Conservation (phyloP, 2,329 filamentous ascomycete genomes). For the Venturia carpophila region DNA sequence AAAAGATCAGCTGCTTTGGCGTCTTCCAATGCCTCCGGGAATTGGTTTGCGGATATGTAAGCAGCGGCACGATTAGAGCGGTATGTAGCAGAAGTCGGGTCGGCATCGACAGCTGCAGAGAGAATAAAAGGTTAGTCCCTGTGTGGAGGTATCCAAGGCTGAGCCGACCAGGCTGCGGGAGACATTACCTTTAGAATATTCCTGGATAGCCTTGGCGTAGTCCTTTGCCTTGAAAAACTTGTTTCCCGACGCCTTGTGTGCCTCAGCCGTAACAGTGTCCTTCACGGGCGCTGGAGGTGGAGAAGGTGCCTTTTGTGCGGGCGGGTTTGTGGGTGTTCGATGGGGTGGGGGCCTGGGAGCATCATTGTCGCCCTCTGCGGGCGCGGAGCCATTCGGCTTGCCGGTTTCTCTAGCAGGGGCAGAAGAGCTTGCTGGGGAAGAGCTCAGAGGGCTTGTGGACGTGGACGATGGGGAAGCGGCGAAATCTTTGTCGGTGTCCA, state of each 20-base stretch:
- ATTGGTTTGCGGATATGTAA: conserved; percentile 80
- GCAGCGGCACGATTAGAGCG: conserved; percentile 92
- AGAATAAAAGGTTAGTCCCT: not conserved
- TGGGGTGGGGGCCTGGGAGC: conserved; percentile 65
- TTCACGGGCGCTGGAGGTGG: conserved; percentile 35
- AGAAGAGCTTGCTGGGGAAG: conserved; percentile 39
- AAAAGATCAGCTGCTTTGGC: conserved; percentile 73
- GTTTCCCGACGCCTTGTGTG: conserved; percentile 88
- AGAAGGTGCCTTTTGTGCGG: conserved; percentile 26
- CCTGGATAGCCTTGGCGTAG: conserved; percentile 77
- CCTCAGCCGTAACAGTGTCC: conserved; percentile 60
- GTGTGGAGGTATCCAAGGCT: conserved; percentile 9
- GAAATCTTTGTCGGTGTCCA: conserved; percentile 66
- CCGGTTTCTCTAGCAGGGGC: conserved; percentile 26
- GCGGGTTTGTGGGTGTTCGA: conserved; percentile 44
- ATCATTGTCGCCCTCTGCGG: conserved; percentile 37
- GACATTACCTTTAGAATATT: conserved; percentile 83
- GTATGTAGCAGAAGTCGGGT: conserved; percentile 80
- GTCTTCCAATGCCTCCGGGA: conserved; percentile 74
- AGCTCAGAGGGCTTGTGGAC: conserved; percentile 39
- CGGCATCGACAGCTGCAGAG: conserved; percentile 69
- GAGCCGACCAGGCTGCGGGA: not conserved
- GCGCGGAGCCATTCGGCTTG: conserved; percentile 42
- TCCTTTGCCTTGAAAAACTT: conserved; percentile 95
- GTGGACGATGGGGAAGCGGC: conserved; percentile 43